These are phyloP conservation scores for Penicillium riverlandense DNA, from an alignment of 495 filamentous ascomycete species.

Conservation along the genomic window DNA sequence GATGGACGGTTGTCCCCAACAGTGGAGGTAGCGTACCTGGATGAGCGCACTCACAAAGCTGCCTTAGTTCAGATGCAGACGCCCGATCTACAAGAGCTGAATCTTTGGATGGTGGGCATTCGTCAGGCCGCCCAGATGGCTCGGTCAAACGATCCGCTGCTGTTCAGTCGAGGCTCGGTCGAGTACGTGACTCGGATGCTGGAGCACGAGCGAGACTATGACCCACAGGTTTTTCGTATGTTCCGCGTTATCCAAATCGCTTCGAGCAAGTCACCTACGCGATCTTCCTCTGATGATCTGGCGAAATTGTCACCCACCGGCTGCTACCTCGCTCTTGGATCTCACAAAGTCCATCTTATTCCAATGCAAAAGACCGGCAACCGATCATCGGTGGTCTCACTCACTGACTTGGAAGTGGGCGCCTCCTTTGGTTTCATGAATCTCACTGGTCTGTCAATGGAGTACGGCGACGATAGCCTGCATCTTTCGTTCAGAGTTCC, in stretches of 20 bases:
- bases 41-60: conserved; percentile 59
- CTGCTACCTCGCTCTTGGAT: conserved; percentile 80
- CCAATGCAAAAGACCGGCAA: conserved; percentile 57
- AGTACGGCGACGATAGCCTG: conserved; percentile 74
- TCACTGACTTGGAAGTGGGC: conserved; percentile 40
- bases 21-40: conserved; percentile 69
- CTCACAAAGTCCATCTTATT: conserved; percentile 75
- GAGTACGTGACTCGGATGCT: conserved; percentile 59
- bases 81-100: conserved; percentile 61
- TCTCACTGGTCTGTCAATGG: conserved; percentile 59
- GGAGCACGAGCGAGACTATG: conserved; percentile 62
- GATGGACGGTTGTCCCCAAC: conserved; percentile 71
- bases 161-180: conserved; percentile 52
- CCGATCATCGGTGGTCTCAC: conserved; percentile 47
- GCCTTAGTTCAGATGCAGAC: conserved; percentile 63
- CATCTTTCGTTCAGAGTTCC: conserved; percentile 76
- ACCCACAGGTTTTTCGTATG: conserved; percentile 63
- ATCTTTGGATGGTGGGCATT: conserved; percentile 68
- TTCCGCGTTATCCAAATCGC: conserved; percentile 77
- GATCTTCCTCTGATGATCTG: conserved; percentile 69
- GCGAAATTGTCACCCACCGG: conserved; percentile 64
- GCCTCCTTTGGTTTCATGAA: conserved; percentile 68
- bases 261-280: conserved; percentile 46
- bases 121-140: conserved; percentile 50
- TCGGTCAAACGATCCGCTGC: conserved; percentile 43